These are phyloP conservation scores for Penicillium antarcticum DNA, from an alignment of 495 filamentous ascomycete species.

Conservation along the genomic window DNA sequence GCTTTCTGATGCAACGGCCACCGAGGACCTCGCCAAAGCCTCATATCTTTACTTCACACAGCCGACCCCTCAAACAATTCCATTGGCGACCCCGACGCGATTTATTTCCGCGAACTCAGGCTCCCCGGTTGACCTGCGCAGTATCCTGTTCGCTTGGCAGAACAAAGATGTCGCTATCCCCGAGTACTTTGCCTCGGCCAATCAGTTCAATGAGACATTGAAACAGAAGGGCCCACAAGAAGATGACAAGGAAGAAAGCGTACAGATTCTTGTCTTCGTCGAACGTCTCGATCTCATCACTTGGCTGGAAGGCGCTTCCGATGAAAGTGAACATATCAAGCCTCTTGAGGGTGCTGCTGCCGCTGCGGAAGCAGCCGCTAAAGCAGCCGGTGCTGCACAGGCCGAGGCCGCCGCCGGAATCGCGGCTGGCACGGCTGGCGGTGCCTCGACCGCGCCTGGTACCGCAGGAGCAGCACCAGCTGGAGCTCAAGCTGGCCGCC, in stretches of 20 bases:
- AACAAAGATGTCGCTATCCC: slow-evolving; percentile 84
- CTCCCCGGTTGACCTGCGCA: slow-evolving; percentile 79
- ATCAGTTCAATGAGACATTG: slow-evolving; percentile 77
- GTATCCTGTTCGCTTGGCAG: slow-evolving; percentile 91
- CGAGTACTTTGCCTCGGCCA: slow-evolving; percentile 82
- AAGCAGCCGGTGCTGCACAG: slow-evolving; percentile 39
- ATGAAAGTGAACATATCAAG: slow-evolving; percentile 90
- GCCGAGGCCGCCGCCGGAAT: slow-evolving; percentile 36
- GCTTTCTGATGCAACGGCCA: slow-evolving; percentile 38
- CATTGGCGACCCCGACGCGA: slow-evolving; percentile 75
- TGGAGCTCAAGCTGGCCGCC: slow-evolving; percentile 46
- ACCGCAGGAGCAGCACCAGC: slow-evolving; percentile 50
- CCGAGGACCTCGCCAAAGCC: slow-evolving; percentile 66
- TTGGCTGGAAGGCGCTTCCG: slow-evolving; percentile 84
- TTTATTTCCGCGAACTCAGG: slow-evolving; percentile 64
- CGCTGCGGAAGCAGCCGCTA: slow-evolving; percentile 48
- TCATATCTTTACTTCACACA: slow-evolving; percentile 76
- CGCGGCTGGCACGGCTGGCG: slow-evolving; percentile 41
- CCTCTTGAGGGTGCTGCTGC: slow-evolving; percentile 62
- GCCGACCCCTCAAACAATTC: slow-evolving; percentile 59
- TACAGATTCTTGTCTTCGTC: slow-evolving; percentile 84
- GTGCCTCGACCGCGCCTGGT: slow-evolving; percentile 36
- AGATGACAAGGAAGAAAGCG: slow-evolving; percentile 44
- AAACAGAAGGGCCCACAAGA: slow-evolving; percentile 50
- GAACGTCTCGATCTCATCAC: slow-evolving; percentile 86